Evolutionary conservation across 176 grass and related monocot species (phyloP).

Genomic region (Oryza longistaminata): DNA sequence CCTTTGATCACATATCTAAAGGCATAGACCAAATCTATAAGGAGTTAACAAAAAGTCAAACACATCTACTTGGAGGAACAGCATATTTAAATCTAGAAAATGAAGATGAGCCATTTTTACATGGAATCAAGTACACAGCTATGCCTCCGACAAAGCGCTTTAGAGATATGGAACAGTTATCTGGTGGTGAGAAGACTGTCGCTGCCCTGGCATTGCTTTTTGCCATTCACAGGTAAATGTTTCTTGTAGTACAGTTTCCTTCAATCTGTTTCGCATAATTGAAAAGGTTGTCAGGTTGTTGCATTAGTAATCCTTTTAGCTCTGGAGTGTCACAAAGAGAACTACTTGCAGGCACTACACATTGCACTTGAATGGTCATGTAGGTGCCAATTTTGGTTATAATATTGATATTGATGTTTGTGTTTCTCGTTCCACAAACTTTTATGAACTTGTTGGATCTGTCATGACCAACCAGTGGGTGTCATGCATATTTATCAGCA

Average conservation of each 20-base stretch:
- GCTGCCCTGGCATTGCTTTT: slow-evolving; percentile 96
- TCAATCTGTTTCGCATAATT: slow-evolving; percentile 2
- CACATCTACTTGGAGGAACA: slow-evolving; percentile 95
- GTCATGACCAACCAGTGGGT: not conserved
- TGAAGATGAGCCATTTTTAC: slow-evolving; percentile 90
- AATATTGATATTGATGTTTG: slow-evolving; percentile 15
- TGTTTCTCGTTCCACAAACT: not conserved
- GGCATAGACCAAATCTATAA: slow-evolving; percentile 99
- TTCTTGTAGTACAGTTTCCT: slow-evolving; percentile 13
- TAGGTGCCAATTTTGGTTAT: slow-evolving; percentile 15
- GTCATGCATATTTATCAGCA: too few species aligned
- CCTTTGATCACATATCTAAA: slow-evolving; percentile 98
- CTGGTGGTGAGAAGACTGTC: slow-evolving; percentile 96
- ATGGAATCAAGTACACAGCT: slow-evolving; percentile 98
- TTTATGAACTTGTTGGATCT: slow-evolving; percentile 9
- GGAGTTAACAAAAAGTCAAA: slow-evolving; percentile 93
- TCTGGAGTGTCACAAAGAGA: not conserved
- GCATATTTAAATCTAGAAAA: slow-evolving; percentile 98
- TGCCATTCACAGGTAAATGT: slow-evolving; percentile 92
- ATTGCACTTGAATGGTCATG: not conserved
- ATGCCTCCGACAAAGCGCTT: slow-evolving; percentile 98
- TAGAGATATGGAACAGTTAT: slow-evolving; percentile 98
- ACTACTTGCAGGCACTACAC: slow-evolving; percentile 1
- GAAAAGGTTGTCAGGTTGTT: not conserved
- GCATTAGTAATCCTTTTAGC: not conserved